A percentile compares a stretch with the other conserved stretches of the same genome.
Evolutionary conservation across 768 basidiomycete species (phyloP).

Genomic region (Mycena rosella): DNA sequence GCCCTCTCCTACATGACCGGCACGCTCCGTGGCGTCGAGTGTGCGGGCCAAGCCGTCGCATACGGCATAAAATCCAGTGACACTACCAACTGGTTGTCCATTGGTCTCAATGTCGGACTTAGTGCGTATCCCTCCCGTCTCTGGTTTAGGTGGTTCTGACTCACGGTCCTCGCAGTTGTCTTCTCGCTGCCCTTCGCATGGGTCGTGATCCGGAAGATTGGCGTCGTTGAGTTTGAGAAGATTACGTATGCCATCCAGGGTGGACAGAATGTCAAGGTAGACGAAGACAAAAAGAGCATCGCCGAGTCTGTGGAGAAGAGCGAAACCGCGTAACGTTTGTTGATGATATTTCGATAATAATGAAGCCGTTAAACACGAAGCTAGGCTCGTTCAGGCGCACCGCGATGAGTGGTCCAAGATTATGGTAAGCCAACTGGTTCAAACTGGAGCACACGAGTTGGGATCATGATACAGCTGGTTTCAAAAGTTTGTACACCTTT

Average conservation of each 20-base stretch:
- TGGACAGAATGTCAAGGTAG: constrained; percentile 2
- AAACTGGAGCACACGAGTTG: no score
- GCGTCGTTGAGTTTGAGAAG: constrained; percentile 44
- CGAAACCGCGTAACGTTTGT: not conserved
- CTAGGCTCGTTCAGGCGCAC: no score
- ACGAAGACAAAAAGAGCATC: constrained; percentile 24
- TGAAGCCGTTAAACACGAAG: not conserved
- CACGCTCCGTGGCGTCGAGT: constrained; percentile 48
- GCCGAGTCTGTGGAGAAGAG: constrained; percentile 26
- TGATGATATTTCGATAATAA: not conserved
- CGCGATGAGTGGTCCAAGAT: no score
- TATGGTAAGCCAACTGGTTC: no score
- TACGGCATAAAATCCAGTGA: constrained; percentile 50
- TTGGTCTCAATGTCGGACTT: constrained; percentile 49
- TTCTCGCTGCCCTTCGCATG: constrained; percentile 49
- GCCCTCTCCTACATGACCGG: constrained; percentile 51
- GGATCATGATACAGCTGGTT: no score
- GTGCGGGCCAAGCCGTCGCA: constrained; percentile 50
- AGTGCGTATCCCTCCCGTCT: constrained; percentile 41
- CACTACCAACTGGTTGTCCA: constrained; percentile 50
- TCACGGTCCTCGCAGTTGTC: constrained; percentile 38
- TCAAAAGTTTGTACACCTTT: no score
- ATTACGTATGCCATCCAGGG: constrained; percentile 36
- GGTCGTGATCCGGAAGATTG: constrained; percentile 47
- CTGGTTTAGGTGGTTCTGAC: not conserved